phyloP scores from a whole-genome alignment of 148 eudicot species.

The Pouteria glomerata region DNA sequence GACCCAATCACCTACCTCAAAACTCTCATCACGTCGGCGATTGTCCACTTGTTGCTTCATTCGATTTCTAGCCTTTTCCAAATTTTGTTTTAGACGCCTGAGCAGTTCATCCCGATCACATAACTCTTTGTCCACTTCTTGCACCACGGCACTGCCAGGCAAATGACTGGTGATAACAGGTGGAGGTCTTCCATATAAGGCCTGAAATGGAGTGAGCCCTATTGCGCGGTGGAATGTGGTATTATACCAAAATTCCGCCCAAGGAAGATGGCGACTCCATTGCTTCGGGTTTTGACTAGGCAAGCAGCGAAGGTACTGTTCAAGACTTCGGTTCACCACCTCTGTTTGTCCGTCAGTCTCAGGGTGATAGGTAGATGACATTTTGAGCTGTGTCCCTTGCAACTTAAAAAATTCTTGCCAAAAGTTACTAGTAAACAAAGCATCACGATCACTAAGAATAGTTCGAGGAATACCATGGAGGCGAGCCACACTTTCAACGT shows the following conservation, averaged over 20 bases:
- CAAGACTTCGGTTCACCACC: neutral
- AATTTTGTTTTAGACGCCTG: neutral
- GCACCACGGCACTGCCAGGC: neutral
- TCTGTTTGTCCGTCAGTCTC: neutral
- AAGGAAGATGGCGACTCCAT: neutral
- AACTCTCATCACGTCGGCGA: neutral
- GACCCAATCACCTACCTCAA: neutral
- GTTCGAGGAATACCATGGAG: neutral
- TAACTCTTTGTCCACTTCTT: neutral
- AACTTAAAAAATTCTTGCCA: neutral
- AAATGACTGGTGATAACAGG: neutral
- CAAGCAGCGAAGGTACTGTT: neutral
- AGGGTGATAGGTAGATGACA: neutral
- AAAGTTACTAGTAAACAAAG: neutral
- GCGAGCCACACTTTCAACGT: neutral
- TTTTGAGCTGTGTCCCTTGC: neutral
- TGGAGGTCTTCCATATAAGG: neutral
- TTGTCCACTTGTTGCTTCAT: neutral
- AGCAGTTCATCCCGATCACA: neutral
- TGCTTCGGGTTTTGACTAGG: neutral
- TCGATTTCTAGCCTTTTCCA: neutral
- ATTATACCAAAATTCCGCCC: neutral
- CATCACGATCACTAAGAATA: neutral
- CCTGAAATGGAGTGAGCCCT: slow-evolving; percentile 6
- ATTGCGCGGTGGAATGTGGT: neutral